Evolutionary conservation across 192 early-diverging fungal genomes (phyloP), one percentile per base, ranked within the genome.

Genomic region (Cladochytrium replicatum): DNA sequence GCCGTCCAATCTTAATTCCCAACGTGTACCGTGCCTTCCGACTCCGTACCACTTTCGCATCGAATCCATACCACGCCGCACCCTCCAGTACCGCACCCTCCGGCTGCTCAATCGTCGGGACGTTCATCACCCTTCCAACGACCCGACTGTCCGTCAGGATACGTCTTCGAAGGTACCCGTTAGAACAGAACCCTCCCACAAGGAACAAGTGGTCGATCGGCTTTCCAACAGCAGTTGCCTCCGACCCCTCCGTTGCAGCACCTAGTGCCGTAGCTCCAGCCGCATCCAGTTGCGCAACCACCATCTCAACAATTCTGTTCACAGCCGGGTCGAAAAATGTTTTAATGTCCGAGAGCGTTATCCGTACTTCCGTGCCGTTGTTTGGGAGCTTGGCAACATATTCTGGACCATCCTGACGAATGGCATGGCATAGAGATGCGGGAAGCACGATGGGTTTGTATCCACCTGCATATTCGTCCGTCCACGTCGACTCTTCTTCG

Each of bases 301-400:
- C 46, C 46, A 48, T 39, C 19, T 7, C 34, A 8, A 39, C 9
- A 4, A 48, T 48, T 9, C 8, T 17, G 32, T 40, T 48, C 1
- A 48, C 46, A 13, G 26, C 46, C 29, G 46, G 46, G 34, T 48
- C 46, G 17, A 48, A 48, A 9, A 48, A 40, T 2, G 11, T n/a
- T 9, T 34, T 19, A 24, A 48, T 40, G 17, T 48, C 46, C 26
- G 25, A 7, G 11, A 7, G 29, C 29, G 29, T 15, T 11, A 48
- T 48, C 32, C 46, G 17, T 7, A 48, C 19, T 25, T 48, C 46
- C 2, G 28, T 34, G 29, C 46, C 46, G 34, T 37, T 37, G 29
- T 13, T 17, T 17, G 34, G 46, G 9, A 48, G 4, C 34, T 34
- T 24, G 11, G 8, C 29, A 8, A 8, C 7, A 29, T 40, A 39